Base-by-base conservation (phyloP, 73 alveolate species). In the Stentor roeselii region DNA sequence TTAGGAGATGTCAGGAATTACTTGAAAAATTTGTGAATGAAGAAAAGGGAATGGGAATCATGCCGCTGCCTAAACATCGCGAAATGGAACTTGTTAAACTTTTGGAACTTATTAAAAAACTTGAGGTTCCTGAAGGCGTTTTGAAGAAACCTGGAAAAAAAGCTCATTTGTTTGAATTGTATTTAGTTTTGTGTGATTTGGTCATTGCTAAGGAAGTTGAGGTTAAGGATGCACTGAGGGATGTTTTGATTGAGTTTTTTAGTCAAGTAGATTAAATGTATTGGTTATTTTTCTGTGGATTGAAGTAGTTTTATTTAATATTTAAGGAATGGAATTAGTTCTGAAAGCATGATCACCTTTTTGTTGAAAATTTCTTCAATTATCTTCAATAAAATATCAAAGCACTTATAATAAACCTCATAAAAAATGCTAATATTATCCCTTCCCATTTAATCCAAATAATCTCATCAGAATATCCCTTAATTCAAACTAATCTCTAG, bases 1-100 rank as follows among this genome's bases (percentile, higher is more conserved):
- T 95, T 60, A 88, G 87, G 39, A 89, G 96, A 89, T 91, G 99
- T 87, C 74, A 86, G 61, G 97, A 93, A 75, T 93, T 92, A 37
- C 84, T 95, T 85, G 88, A 87, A 85, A 93, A 88, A 75, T 95
- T 84, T 80, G 87, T 86, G 34, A 84, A 75, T 3, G 99, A 95
- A 75, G 97, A 91, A 84, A 60, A 80, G 83, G 92, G 88, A 89
- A 86, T 92, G 32, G 96, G 96, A 2, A 59, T 83, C n/a, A 85
- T 89, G 91, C 90, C 97, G 32, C 74, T 91, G 78, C 86, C 95
- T 59, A 92, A 89, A 83, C 83, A 86, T 39, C 76, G 95, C 85
- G 90, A 86, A 11, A 82, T 86, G 41, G 97, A 92, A 78, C 93
- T 89, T 0, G 90, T 85, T 37, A 89, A 90, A 84, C 90, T 95